Conservation (phyloP, 208 protist genomes). For the Plasmodiophora brassicae region DNA sequence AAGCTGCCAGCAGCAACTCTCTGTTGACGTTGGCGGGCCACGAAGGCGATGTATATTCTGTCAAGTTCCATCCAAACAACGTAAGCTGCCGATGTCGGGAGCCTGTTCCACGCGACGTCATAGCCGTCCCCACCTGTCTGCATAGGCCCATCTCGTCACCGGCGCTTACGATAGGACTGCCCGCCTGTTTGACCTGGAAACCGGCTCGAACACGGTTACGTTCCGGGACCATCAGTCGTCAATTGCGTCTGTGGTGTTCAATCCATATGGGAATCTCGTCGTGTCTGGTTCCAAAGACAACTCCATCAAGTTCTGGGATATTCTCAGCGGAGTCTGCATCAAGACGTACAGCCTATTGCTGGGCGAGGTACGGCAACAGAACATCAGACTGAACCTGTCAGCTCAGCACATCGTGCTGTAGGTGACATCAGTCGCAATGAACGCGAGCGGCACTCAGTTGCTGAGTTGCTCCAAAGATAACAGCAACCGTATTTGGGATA, state of each 20-base stretch:
- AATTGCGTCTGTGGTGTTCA: constrained; percentile 61
- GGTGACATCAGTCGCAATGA: neutral
- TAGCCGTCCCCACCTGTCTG: neutral
- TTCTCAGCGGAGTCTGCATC: constrained; percentile 62
- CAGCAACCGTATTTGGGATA: constrained; percentile 66
- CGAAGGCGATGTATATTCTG: constrained; percentile 62
- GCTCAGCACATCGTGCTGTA: too few relatives aligned
- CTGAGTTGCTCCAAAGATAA: constrained; percentile 64
- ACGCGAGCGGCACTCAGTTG: constrained; percentile 48
- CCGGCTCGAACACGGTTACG: constrained; percentile 50
- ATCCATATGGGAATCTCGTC: constrained; percentile 64
- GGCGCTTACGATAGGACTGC: constrained; percentile 63
- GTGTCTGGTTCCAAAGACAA: constrained; percentile 46
- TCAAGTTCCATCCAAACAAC: constrained; percentile 53
- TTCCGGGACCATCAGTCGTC: constrained; percentile 57
- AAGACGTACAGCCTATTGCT: constrained; percentile 57
- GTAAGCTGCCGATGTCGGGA: neutral
- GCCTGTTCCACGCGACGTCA: too few relatives aligned
- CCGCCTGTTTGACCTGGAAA: constrained; percentile 57
- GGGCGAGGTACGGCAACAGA: constrained; percentile 59
- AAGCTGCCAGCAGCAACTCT: neutral
- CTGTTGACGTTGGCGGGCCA: constrained; percentile 42
- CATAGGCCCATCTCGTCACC: constrained; percentile 41
- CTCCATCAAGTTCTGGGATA: constrained; percentile 68
- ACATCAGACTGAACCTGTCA: too few relatives aligned